These are phyloP conservation scores for Trichoderma lentiforme DNA, from an alignment of 2,329 filamentous ascomycete species.

Conservation along the genomic window DNA sequence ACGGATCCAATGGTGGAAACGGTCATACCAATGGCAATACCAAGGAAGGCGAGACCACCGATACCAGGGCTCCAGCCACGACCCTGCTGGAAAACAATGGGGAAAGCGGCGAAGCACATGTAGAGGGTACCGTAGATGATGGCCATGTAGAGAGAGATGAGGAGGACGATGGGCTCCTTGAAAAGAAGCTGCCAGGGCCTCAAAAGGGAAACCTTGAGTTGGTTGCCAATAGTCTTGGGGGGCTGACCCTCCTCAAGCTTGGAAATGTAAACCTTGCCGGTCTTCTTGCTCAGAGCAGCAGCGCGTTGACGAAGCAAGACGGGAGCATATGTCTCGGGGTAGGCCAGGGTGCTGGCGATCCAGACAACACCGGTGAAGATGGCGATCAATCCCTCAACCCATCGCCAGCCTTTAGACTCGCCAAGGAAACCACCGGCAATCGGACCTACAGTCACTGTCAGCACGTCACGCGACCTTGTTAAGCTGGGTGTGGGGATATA, in stretches of 20 bases:
- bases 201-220: constrained; percentile 55
- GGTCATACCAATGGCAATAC: constrained; percentile 62
- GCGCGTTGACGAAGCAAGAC: constrained; percentile 54
- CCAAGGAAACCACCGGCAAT: constrained; percentile 62
- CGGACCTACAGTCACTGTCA: constrained; percentile 41
- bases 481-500: not conserved
- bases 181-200: constrained; percentile 65
- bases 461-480: not conserved
- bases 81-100: constrained; percentile 58
- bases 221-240: constrained; percentile 41
- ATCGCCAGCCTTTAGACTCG: constrained; percentile 59
- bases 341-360: constrained; percentile 47
- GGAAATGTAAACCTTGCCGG: constrained; percentile 54
- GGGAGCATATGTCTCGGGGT: constrained; percentile 61
- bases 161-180: constrained; percentile 62
- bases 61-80: constrained; percentile 58
- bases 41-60: constrained; percentile 60
- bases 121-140: constrained; percentile 55
- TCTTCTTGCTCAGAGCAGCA: constrained; percentile 46
- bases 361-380: constrained; percentile 60
- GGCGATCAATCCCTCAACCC: constrained; percentile 61
- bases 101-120: constrained; percentile 53
- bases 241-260: constrained; percentile 45
- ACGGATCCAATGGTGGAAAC: constrained; percentile 52
- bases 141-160: constrained; percentile 62